Evolutionary conservation across 2,329 filamentous ascomycete genomes (phyloP).

Genomic region (Tricladium varicosporioides): DNA sequence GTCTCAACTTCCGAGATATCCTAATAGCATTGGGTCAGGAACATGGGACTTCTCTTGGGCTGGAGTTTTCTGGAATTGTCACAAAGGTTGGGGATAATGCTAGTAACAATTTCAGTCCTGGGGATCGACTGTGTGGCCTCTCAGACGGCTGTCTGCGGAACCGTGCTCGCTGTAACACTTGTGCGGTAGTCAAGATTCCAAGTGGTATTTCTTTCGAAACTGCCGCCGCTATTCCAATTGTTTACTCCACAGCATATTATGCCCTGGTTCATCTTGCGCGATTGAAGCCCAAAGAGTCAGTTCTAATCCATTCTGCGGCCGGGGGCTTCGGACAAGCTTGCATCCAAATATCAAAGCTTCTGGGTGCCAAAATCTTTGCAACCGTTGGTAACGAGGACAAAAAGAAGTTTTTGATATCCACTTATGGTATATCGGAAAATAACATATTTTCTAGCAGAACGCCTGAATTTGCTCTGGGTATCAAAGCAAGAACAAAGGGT

Average conservation of each 20-base stretch:
- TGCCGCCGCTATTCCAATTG: slow-evolving; percentile 40
- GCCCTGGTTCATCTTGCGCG: slow-evolving; percentile 40
- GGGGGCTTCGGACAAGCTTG: slow-evolving; percentile 23
- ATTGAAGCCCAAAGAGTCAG: slow-evolving; percentile 33
- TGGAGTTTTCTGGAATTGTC: slow-evolving; percentile 14
- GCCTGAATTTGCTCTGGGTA: slow-evolving; percentile 35
- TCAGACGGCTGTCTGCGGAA: too few relatives aligned
- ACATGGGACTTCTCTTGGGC: slow-evolving; percentile 2
- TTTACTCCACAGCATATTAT: slow-evolving; percentile 43
- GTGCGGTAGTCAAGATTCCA: slow-evolving; percentile 35
- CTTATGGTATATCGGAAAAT: slow-evolving; percentile 37
- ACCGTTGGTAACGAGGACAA: slow-evolving; percentile 41
- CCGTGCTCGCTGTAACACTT: slow-evolving; percentile 21
- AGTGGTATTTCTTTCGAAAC: slow-evolving; percentile 37
- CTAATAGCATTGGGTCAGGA: slow-evolving; percentile 32
- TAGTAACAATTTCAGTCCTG: slow-evolving; percentile 1
- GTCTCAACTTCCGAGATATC: slow-evolving; percentile 47
- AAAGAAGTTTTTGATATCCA: slow-evolving; percentile 34
- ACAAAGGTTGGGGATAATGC: slow-evolving; percentile 10
- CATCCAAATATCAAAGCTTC: slow-evolving; percentile 32
- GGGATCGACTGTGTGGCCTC: slow-evolving; percentile 19
- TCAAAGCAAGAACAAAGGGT: slow-evolving; percentile 25
- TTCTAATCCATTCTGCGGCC: slow-evolving; percentile 24
- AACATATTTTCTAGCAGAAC: slow-evolving; percentile 41
- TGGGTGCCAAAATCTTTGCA: slow-evolving; percentile 40